Evolutionary conservation across 2,329 filamentous ascomycete genomes (phyloP).

Genomic region (Epichloe sylvatica): DNA sequence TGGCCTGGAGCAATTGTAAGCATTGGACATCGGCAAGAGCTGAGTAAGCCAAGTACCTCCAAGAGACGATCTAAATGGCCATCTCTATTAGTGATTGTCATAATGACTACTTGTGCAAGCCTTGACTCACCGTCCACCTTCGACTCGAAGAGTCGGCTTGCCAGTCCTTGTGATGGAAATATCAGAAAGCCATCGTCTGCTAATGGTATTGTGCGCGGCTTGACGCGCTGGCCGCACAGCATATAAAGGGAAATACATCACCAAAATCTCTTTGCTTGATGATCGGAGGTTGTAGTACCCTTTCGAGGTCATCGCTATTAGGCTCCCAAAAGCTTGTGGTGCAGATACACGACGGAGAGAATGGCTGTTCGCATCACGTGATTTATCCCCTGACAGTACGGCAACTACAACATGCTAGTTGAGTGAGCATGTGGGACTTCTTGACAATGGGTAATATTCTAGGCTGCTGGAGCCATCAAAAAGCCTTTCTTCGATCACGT

Average conservation of each 20-base stretch:
- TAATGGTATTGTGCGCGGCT: slow-evolving; percentile 31
- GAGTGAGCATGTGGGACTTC: too few relatives aligned
- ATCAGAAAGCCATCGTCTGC: slow-evolving; percentile 54
- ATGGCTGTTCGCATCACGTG: background rate
- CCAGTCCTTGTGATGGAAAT: slow-evolving; percentile 88
- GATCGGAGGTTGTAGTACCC: background rate
- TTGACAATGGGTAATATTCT: too few relatives aligned
- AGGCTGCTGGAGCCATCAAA: slow-evolving; percentile 12
- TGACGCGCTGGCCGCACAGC: slow-evolving; percentile 39
- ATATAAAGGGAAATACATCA: slow-evolving; percentile 43
- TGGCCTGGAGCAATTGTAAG: slow-evolving; percentile 48
- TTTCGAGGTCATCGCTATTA: background rate
- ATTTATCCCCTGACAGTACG: background rate
- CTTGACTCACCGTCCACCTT: slow-evolving; percentile 71
- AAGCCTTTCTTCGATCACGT: background rate
- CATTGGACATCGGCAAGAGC: slow-evolving; percentile 5
- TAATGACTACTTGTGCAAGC: background rate
- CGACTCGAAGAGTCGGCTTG: slow-evolving; percentile 79
- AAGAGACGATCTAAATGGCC: slow-evolving; percentile 55
- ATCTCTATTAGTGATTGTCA: slow-evolving; percentile 13
- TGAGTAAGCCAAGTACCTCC: slow-evolving; percentile 48
- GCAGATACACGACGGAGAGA: background rate
- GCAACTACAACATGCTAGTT: background rate
- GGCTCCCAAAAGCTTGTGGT: background rate
- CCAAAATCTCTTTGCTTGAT: slow-evolving; percentile 14